Percentiles rank a stretch among this genome's conserved stretches.
These are phyloP conservation scores for Hanseniaspora vineae DNA, from an alignment of 805 yeast species.

Conservation along the genomic window DNA sequence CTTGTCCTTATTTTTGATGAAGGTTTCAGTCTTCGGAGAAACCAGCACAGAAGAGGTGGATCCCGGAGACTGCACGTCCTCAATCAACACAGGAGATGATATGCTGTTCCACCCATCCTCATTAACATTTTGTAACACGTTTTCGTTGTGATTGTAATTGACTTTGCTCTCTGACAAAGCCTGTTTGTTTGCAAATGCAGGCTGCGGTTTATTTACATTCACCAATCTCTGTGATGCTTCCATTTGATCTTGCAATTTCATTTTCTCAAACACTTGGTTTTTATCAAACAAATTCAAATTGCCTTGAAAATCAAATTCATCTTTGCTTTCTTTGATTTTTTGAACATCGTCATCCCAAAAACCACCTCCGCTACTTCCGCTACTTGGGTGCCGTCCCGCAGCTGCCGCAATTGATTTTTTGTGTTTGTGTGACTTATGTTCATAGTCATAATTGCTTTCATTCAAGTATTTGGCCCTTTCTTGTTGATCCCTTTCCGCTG, in stretches of 20 bases:
- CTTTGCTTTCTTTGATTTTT: slow-evolving; percentile 37
- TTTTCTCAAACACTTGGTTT: slow-evolving; percentile 61
- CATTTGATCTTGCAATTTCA: slow-evolving; percentile 49
- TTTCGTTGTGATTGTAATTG: slow-evolving; percentile 59
- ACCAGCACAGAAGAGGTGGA: too few relatives aligned
- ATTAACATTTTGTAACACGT: slow-evolving; percentile 42
- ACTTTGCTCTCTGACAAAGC: slow-evolving; percentile 13
- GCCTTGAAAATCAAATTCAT: slow-evolving; percentile 69
- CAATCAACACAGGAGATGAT: slow-evolving; percentile 5
- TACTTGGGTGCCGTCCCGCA: background rate
- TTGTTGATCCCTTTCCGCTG: slow-evolving; percentile 1
- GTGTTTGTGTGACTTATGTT: too few relatives aligned
- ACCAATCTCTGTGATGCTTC: slow-evolving; percentile 55
- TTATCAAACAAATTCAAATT: slow-evolving; percentile 77
- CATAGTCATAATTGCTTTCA: slow-evolving; percentile 2
- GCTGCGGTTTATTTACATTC: slow-evolving; percentile 47
- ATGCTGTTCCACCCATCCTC: slow-evolving; percentile 43
- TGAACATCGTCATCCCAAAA: slow-evolving; percentile 39
- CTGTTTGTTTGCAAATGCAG: background rate
- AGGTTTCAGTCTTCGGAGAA: background rate
- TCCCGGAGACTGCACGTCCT: too few relatives aligned
- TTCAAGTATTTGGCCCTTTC: slow-evolving; percentile 7
- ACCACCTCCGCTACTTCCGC: slow-evolving; percentile 18
- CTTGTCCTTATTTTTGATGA: slow-evolving; percentile 4
- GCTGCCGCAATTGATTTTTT: too few relatives aligned